These are phyloP conservation scores for Solidago caesia DNA, from an alignment of 129 eudicot species.

Conservation along the genomic window DNA sequence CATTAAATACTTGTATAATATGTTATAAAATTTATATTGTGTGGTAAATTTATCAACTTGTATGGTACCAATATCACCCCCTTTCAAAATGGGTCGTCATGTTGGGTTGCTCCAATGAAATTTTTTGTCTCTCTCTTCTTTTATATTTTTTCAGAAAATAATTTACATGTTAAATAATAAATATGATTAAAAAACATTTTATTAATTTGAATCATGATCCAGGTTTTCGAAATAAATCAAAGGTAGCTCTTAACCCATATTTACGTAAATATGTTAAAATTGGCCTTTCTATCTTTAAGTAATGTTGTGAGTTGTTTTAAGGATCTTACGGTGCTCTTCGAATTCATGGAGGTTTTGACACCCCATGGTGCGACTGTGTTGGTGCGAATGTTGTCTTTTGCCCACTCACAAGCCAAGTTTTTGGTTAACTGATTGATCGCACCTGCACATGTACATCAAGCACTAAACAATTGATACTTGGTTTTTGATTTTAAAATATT, in stretches of 20 bases:
- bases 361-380: conserved; percentile 62
- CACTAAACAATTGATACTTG: neutral
- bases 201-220: too few relatives aligned
- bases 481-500: neutral
- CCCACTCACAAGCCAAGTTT: conserved; percentile 53
- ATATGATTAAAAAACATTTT: too few relatives aligned
- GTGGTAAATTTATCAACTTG: too few relatives aligned
- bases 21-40: too few relatives aligned
- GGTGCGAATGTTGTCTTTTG: conserved; percentile 26
- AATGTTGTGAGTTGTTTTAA: neutral
- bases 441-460: conserved; percentile 28
- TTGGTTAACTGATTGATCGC: conserved; percentile 60
- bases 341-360: conserved; percentile 41
- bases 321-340: conserved; percentile 22
- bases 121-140: neutral
- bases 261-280: neutral
- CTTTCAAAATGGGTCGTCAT: too few relatives aligned
- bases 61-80: too few relatives aligned
- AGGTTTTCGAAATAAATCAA: too few relatives aligned
- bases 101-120: neutral
- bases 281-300: neutral
- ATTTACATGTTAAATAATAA: too few relatives aligned
- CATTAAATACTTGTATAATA: too few relatives aligned
- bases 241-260: too few relatives aligned
- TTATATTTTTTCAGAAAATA: neutral